phyloP scores from a whole-genome alignment of 164 flowering plant species.

The Piper longum region DNA sequence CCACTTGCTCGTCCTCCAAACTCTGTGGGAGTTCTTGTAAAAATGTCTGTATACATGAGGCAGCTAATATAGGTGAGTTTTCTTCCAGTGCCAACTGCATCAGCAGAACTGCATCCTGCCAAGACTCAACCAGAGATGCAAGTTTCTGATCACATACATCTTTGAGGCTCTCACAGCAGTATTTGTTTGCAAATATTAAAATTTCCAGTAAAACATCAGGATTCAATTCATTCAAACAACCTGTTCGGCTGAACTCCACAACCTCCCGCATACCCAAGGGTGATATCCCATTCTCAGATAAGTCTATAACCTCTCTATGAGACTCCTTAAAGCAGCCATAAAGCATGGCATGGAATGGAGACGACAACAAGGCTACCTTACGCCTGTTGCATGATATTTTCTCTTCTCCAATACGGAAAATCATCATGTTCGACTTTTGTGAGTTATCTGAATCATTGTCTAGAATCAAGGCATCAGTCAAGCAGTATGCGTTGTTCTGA shows the following conservation, averaged over 20 bases:
- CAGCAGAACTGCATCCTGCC: slow-evolving; percentile 70
- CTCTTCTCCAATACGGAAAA: slow-evolving; percentile 54
- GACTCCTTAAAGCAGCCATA: slow-evolving; percentile 84
- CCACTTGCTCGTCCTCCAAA: slow-evolving; percentile 50
- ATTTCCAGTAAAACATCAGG: slow-evolving; percentile 65
- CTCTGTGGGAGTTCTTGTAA: slow-evolving; percentile 72
- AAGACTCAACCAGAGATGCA: slow-evolving; percentile 55
- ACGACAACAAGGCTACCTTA: slow-evolving; percentile 63
- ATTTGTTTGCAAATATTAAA: slow-evolving; percentile 69
- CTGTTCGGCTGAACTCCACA: slow-evolving; percentile 50
- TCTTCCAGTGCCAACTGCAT: slow-evolving; percentile 80
- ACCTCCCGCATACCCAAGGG: slow-evolving; percentile 54
- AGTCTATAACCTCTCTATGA: slow-evolving; percentile 51
- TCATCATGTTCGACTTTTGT: slow-evolving; percentile 19
- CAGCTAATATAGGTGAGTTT: slow-evolving; percentile 59
- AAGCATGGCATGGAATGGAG: slow-evolving; percentile 90
- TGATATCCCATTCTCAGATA: slow-evolving; percentile 72
- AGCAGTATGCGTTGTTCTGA: neutral
- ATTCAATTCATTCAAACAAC: slow-evolving; percentile 35
- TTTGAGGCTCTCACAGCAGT: slow-evolving; percentile 80
- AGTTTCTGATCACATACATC: slow-evolving; percentile 86
- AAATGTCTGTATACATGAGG: slow-evolving; percentile 85
- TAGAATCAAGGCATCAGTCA: slow-evolving; percentile 10
- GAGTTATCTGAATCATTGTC: slow-evolving; percentile 1
- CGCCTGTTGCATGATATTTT: slow-evolving; percentile 60